A percentile compares a stretch with the other conserved stretches of the same genome.
Evolutionary conservation across 2,329 filamentous ascomycete genomes (phyloP).

Genomic region (Fusarium caatingaense): DNA sequence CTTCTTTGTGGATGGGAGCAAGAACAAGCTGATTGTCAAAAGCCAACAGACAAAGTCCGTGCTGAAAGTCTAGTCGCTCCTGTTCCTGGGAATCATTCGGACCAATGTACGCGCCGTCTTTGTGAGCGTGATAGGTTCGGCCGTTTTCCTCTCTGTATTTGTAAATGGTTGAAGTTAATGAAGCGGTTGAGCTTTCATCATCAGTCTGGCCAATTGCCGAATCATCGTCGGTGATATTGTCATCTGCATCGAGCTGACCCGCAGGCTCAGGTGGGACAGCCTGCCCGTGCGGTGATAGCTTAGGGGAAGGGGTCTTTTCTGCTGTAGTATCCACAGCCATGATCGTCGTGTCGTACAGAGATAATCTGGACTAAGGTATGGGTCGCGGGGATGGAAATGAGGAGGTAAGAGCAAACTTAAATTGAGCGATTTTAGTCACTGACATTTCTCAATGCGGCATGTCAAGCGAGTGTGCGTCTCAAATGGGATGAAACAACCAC

Average conservation of each 20-base stretch:
- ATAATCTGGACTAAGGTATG: not conserved
- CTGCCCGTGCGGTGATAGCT: not conserved
- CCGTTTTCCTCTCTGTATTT: conserved; percentile 44
- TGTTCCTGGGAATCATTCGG: conserved; percentile 26
- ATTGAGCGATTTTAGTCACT: conserved; percentile 8
- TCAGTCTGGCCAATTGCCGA: conserved; percentile 5
- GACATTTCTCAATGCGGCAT: not conserved
- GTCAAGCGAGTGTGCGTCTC: not conserved
- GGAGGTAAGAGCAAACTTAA: not conserved
- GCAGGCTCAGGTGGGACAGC: not conserved
- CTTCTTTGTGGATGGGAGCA: conserved; percentile 20
- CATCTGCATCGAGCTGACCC: conserved; percentile 14
- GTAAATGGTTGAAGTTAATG: conserved; percentile 33
- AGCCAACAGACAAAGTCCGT: conserved; percentile 42
- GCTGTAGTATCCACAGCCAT: not conserved
- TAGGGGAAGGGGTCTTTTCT: not conserved
- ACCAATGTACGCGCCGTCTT: conserved; percentile 34
- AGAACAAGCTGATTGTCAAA: conserved; percentile 42
- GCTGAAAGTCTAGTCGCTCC: conserved; percentile 37
- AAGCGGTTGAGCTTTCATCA: conserved; percentile 27
- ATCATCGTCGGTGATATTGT: conserved; percentile 4
- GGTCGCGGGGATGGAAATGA: no score
- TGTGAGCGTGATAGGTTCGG: conserved; percentile 44
- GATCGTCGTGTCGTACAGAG: not conserved
- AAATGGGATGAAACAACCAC: not conserved